Conservation (phyloP, 2,329 filamentous ascomycete species). For the Salinomyces thailandicus region DNA sequence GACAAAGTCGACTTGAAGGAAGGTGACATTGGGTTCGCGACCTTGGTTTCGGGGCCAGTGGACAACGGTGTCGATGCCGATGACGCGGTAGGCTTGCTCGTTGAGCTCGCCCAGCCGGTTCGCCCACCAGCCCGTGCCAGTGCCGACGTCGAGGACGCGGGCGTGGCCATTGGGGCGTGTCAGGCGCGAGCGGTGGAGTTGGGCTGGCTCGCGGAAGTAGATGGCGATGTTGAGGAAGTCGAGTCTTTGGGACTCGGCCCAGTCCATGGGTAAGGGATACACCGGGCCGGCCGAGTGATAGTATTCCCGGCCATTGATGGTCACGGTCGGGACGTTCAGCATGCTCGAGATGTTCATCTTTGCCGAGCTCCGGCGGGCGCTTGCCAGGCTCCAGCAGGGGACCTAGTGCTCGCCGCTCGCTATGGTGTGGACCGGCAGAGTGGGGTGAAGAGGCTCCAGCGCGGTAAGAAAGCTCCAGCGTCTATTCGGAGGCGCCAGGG, state of each 20-base stretch:
- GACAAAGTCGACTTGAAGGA: slow-evolving; percentile 45
- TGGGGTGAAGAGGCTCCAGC: too few species aligned
- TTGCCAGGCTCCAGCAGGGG: too few species aligned
- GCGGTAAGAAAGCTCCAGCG: too few species aligned
- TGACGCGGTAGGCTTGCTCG: slow-evolving; percentile 11
- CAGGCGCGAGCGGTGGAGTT: neutral
- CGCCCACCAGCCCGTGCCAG: slow-evolving; percentile 84
- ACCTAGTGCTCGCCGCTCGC: too few species aligned
- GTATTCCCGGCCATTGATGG: neutral
- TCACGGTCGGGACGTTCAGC: neutral
- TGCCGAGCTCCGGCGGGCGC: too few species aligned
- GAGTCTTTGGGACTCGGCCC: slow-evolving; percentile 2
- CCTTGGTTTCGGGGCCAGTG: slow-evolving; percentile 2
- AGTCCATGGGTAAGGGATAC: slow-evolving; percentile 4
- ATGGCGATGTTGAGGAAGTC: slow-evolving; percentile 2
- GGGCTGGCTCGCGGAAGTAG: neutral
- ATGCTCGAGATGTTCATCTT: neutral
- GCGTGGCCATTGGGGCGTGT: slow-evolving; percentile 21
- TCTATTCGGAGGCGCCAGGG: too few species aligned
- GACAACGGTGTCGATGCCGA: slow-evolving; percentile 16
- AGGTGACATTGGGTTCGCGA: slow-evolving; percentile 8
- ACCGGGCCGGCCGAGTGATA: neutral
- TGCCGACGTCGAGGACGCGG: slow-evolving; percentile 58
- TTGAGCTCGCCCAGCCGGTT: slow-evolving; percentile 68
- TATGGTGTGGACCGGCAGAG: too few species aligned